Percentiles rank a stretch among this genome's conserved stretches.
phyloP scores from a whole-genome alignment of 2,329 filamentous ascomycete species.

The Arthrobotrys musiformis region DNA sequence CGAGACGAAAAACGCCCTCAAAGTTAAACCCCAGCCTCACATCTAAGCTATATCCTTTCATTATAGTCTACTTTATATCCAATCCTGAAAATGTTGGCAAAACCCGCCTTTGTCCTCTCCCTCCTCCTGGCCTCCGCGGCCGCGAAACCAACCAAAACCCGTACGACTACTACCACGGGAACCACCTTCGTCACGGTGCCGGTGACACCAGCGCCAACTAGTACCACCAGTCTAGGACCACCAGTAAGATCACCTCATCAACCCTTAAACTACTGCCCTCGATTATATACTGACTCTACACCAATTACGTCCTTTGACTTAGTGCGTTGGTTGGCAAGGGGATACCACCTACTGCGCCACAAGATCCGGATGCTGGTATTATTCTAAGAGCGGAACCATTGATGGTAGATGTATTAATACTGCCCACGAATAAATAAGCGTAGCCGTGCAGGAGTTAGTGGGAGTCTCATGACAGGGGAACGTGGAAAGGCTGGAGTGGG shows the following conservation, averaged over 20 bases:
- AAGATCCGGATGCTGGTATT: conserved; percentile 12
- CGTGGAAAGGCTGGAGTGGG: not conserved
- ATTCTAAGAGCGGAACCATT: conserved; percentile 3
- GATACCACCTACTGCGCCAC: conserved; percentile 16
- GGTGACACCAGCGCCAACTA: conserved; percentile 1
- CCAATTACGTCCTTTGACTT: not conserved
- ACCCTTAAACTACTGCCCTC: not conserved
- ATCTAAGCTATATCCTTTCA: not conserved
- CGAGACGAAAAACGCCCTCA: not conserved
- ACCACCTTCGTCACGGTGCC: conserved; percentile 8
- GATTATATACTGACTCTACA: conserved; percentile 6
- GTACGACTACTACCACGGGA: not conserved
- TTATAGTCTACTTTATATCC: not conserved
- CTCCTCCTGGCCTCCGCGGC: conserved; percentile 17
- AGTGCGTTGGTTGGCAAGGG: conserved; percentile 13
- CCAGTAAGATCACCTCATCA: conserved; percentile 11
- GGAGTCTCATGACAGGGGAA: not conserved
- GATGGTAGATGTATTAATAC: conserved; percentile 26
- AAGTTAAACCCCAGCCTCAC: not conserved
- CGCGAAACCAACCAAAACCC: conserved; percentile 3
- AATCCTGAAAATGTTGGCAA: conserved; percentile 23
- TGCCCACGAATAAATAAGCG: conserved; percentile 14
- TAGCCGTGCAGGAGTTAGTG: not conserved
- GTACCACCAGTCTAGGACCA: conserved; percentile 1
- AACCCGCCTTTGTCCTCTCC: conserved; percentile 23